Evolutionary conservation across 2,329 filamentous ascomycete genomes (phyloP), one percentile per base, ranked within the genome.

Genomic region (Fusarium devonianum): DNA sequence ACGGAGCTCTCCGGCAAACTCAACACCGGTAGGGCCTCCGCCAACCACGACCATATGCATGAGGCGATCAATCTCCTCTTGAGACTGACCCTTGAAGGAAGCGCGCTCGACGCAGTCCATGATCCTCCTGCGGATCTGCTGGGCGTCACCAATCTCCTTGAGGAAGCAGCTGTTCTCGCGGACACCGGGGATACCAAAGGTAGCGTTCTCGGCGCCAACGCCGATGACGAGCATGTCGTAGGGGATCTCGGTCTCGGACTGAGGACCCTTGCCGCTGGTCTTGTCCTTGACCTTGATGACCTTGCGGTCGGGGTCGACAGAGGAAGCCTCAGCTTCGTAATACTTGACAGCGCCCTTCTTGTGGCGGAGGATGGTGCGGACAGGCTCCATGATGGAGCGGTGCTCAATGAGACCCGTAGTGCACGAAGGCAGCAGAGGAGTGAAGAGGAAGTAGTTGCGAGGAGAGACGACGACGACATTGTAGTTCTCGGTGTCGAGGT

Each of bases 41-140:
- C 93, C 89, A 41, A 92, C 89, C 34, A 92, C 93, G 45, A 99
- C 94, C 92, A 97, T 97, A 82, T 97, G 93, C 72, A 99, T 83
- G 66, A 99, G 85, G 63, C 94, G 91, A 78, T 95, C 88, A 70
- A 96, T 80, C 77, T 99, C 95, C 62, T 94, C 90, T 12, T 83
- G 78, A 26, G 84, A 81, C 78, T 99, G 94, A 70, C 92, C 93
- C 84, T 97, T 97, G 87, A 99, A 97, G 56, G 91, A 93, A 41
- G 94, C 94, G 25, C 93, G 97, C 79, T 99, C 94, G 65, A 96
- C 92, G 73, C 94, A 99, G 78, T 99, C 94, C 94, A 99, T 99
- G 75, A 99, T 97, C 76, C 91, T 92, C 82, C 93, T 97, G 70
- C 94, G 91, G 71, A 99, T 99, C 69, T 85, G 84, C 77, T 99